Evolutionary conservation across 345 rosid species (phyloP).

Genomic region (Boechera divaricarpa): DNA sequence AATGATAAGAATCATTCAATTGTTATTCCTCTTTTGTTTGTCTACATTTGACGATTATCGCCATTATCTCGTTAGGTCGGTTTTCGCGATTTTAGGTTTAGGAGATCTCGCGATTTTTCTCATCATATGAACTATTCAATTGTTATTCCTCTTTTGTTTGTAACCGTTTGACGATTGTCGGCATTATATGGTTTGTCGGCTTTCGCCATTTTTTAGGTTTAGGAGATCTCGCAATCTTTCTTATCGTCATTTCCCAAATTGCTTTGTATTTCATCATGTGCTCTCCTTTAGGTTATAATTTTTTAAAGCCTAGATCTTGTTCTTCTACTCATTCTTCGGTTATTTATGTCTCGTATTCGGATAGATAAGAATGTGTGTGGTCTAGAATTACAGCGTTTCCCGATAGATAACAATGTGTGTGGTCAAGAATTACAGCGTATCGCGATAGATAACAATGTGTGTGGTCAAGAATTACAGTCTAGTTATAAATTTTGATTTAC

Average conservation of each 20-base stretch:
- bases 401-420: neutral
- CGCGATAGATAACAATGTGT: neutral
- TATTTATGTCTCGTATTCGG: neutral
- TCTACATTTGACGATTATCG: neutral
- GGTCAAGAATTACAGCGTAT: conserved; percentile 5
- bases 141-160: neutral
- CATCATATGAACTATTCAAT: neutral
- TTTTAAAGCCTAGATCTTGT: neutral
- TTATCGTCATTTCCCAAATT: neutral
- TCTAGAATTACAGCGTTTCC: neutral
- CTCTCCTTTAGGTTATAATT: neutral
- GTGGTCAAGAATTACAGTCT: conserved; percentile 21
- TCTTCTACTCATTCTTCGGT: neutral
- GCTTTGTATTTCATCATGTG: neutral
- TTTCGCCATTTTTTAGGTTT: neutral
- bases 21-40: neutral
- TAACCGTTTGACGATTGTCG: neutral
- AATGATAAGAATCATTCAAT: neutral
- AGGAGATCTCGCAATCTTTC: neutral
- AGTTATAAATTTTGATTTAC: conserved; percentile 13
- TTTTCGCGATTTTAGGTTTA: neutral
- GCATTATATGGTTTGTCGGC: neutral
- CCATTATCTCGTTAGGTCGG: neutral
- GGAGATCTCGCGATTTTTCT: neutral
- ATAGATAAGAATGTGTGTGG: conserved; percentile 21